phyloP scores from a whole-genome alignment of 2,329 filamentous ascomycete genomes.

The Escovopsis sp. region DNA sequence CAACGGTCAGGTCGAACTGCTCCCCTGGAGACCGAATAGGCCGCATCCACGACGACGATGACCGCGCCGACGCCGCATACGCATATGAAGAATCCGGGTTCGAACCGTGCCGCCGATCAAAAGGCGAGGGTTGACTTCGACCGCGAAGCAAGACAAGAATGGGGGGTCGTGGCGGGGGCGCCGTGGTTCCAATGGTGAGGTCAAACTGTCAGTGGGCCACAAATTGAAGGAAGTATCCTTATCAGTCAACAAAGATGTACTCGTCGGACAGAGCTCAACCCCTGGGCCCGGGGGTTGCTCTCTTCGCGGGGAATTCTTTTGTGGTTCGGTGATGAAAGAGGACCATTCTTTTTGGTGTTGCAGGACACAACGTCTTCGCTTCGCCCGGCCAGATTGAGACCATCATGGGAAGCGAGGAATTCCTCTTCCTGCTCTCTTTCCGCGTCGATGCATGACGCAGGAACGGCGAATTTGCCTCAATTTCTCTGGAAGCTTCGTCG shows the following conservation, averaged over 20 bases:
- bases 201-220: neutral
- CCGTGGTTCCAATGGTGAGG: neutral
- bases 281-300: too few species aligned
- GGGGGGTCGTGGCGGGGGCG: neutral
- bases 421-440: too few species aligned
- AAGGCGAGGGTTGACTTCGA: neutral
- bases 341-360: neutral
- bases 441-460: too few species aligned
- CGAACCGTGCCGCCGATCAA: slow-evolving; percentile 4
- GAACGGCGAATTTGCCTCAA: too few species aligned
- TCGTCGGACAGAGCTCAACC: slow-evolving; percentile 3
- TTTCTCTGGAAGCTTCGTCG: too few species aligned
- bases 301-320: slow-evolving; percentile 16
- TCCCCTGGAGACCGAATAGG: neutral
- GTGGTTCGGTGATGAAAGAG: slow-evolving; percentile 1
- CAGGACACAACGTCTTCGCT: too few species aligned
- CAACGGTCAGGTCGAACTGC: slow-evolving; percentile 15
- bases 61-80: too few species aligned
- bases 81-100: too few species aligned
- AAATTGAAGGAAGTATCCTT: slow-evolving; percentile 1
- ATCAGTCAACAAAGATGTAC: slow-evolving; percentile 14
- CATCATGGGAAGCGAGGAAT: too few species aligned
- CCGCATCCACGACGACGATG: slow-evolving; percentile 2
- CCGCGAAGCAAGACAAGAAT: neutral
- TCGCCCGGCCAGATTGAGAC: too few species aligned